A percentile compares a stretch with the other conserved stretches of the same genome.
Evolutionary conservation across 768 basidiomycete species (phyloP).

Genomic region (Termitomyces sp.): DNA sequence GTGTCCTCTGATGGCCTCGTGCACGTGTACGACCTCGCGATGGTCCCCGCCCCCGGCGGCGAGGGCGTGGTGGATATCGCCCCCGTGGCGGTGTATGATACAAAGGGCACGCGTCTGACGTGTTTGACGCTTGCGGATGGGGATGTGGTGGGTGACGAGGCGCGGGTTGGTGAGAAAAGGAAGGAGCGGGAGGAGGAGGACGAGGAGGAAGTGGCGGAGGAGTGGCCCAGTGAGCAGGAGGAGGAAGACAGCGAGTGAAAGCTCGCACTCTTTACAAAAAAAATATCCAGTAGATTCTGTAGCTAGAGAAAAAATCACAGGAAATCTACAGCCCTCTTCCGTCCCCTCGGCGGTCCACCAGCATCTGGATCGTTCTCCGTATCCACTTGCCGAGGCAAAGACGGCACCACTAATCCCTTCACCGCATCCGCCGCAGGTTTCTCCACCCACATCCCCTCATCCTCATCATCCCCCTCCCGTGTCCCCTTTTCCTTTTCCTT

Average conservation of each 20-base stretch:
- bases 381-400: constrained; percentile 11
- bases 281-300: neutral
- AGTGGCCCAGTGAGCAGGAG: constrained; percentile 4
- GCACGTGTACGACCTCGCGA: constrained; percentile 66
- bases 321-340: constrained; percentile 75
- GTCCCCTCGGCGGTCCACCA: constrained; percentile 31
- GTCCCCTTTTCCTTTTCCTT: constrained; percentile 31
- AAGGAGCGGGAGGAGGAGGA: constrained; percentile 23
- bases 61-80: constrained; percentile 18
- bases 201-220: constrained; percentile 1
- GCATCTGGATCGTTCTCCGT: constrained; percentile 9
- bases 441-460: constrained; percentile 68
- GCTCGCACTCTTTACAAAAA: too few relatives aligned
- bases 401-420: constrained; percentile 23
- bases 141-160: constrained; percentile 11
- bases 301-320: constrained; percentile 36
- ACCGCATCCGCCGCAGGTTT: constrained; percentile 51
- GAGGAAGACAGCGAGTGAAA: constrained; percentile 12
- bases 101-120: constrained; percentile 19
- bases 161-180: constrained; percentile 17
- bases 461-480: constrained; percentile 32
- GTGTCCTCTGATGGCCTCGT: constrained; percentile 90
- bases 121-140: constrained; percentile 31
- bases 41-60: constrained; percentile 29
- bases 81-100: constrained; percentile 17